Evolutionary conservation across 768 basidiomycete genomes (phyloP).

Genomic region (Boletales sp.): DNA sequence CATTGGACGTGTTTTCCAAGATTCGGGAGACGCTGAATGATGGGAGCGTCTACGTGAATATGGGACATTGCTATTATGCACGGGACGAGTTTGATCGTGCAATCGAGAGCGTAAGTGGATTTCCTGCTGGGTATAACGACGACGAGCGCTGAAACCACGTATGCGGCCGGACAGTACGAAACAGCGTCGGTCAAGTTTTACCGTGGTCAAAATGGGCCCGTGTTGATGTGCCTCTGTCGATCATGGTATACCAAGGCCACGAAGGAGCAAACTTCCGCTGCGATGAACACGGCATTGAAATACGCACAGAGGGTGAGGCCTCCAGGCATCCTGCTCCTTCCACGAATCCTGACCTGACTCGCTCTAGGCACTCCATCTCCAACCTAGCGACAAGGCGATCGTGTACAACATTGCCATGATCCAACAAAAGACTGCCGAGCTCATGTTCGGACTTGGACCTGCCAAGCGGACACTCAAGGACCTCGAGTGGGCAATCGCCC

Average conservation of each 20-base stretch:
- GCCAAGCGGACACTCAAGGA: constrained; percentile 80
- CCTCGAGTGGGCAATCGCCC: constrained; percentile 70
- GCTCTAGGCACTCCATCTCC: constrained; percentile 73
- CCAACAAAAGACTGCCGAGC: constrained; percentile 92
- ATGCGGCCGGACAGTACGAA: constrained; percentile 63
- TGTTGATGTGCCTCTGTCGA: constrained; percentile 82
- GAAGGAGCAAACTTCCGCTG: constrained; percentile 78
- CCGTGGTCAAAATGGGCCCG: constrained; percentile 65
- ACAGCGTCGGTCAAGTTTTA: constrained; percentile 83
- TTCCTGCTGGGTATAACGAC: background rate
- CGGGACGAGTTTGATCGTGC: constrained; percentile 94
- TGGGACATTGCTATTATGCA: constrained; percentile 93
- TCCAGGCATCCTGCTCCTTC: background rate
- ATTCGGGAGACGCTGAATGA: constrained; percentile 81
- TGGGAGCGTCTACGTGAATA: constrained; percentile 90
- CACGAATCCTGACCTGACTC: background rate
- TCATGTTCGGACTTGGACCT: constrained; percentile 70
- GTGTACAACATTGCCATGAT: constrained; percentile 98
- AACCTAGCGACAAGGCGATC: constrained; percentile 86
- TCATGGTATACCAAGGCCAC: constrained; percentile 94
- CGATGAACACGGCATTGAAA: constrained; percentile 81
- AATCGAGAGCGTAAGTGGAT: constrained; percentile 79
- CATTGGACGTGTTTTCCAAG: constrained; percentile 85
- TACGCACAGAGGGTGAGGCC: constrained; percentile 72
- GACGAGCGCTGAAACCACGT: no score